A percentile compares a stretch with the other conserved stretches of the same genome.
phyloP scores from a whole-genome alignment of 192 early-diverging fungal genomes.

The Dissophora globulifera region DNA sequence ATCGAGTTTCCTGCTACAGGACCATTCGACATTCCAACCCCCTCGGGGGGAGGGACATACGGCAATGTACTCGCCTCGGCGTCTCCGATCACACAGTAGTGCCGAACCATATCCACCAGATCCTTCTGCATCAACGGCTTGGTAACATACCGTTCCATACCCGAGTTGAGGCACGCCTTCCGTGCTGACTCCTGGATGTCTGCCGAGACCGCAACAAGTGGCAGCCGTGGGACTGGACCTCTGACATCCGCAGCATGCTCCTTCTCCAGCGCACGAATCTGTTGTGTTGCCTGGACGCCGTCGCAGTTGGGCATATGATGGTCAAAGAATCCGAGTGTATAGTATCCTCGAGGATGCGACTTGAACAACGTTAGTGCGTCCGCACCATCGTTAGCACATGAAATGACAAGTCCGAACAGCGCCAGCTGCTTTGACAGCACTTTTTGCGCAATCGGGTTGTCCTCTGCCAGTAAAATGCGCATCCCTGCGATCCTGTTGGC shows the following conservation, averaged over 20 bases:
- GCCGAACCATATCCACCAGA: conserved; percentile 53
- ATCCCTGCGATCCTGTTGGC: conserved; percentile 43
- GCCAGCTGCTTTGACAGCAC: conserved; percentile 57
- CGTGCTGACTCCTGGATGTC: conserved; percentile 60
- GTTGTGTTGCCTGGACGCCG: conserved; percentile 63
- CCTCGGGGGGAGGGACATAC: conserved; percentile 38
- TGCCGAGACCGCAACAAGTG: conserved; percentile 59
- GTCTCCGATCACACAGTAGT: conserved; percentile 50
- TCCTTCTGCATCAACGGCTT: conserved; percentile 63
- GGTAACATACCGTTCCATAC: conserved; percentile 64
- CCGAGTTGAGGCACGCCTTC: conserved; percentile 56
- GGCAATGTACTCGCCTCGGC: conserved; percentile 35
- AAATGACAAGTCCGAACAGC: conserved; percentile 55
- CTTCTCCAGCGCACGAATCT: conserved; percentile 53
- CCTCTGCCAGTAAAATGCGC: conserved; percentile 61
- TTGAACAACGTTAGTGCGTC: conserved; percentile 57
- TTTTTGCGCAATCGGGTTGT: conserved; percentile 60
- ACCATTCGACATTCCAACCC: neutral
- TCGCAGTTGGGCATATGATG: conserved; percentile 65
- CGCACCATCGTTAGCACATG: conserved; percentile 61
- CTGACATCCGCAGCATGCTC: conserved; percentile 48
- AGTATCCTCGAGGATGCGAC: conserved; percentile 53
- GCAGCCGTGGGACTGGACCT: conserved; percentile 35
- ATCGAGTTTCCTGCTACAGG: neutral
- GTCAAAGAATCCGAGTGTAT: conserved; percentile 62